Evolutionary conservation across 768 basidiomycete genomes (phyloP), one percentile per base, ranked within the genome.

Genomic region (Mycena galericulata): DNA sequence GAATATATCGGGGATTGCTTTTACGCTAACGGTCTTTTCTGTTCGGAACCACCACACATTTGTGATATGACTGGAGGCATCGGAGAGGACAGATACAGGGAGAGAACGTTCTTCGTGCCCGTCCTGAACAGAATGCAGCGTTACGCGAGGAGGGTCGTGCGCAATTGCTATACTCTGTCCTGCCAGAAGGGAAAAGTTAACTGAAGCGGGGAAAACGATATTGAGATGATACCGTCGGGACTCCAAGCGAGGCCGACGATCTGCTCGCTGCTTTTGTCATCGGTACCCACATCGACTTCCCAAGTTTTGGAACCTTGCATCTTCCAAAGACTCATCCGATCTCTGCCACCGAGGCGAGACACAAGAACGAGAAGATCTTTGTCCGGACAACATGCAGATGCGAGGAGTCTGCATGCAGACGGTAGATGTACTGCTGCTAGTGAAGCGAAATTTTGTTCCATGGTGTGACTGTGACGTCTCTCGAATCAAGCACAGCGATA

Each of bases 321-420:
- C 72, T 93, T 94, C 92, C 92, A 96, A 40, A 96, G 82, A 70
- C 89, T 88, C 74, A 95, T 77, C 67, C 88, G 86, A 74, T 94
- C 92, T 69, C 86, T 85, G 34, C 89, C 88, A 34, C 89, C 92
- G 27, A 90, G 81, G 30, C 88, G 86, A 65, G 90, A 89, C 55
- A 94, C 81, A 10, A 94, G 80, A 29, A 90, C 81, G 5, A 94
- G 79, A 45, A 95, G 82, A 78, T 95, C 94, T 77, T 95, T 95
- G 81, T 95, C 94, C 11, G 93, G 93, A 76, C 94, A 94, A 73
- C 93, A 94, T 51, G 93, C 88, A 24, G 89, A 86, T 12, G 81
- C 64, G 27, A 92, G 78, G 32, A 94, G 72, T 43, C 90, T 88
- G 61, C 87, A 87, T 32, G 87, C 81, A 9, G 87, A 80, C 8